phyloP scores from a whole-genome alignment of 2,329 filamentous ascomycete species.

The Chaetomiaceae sp. region DNA sequence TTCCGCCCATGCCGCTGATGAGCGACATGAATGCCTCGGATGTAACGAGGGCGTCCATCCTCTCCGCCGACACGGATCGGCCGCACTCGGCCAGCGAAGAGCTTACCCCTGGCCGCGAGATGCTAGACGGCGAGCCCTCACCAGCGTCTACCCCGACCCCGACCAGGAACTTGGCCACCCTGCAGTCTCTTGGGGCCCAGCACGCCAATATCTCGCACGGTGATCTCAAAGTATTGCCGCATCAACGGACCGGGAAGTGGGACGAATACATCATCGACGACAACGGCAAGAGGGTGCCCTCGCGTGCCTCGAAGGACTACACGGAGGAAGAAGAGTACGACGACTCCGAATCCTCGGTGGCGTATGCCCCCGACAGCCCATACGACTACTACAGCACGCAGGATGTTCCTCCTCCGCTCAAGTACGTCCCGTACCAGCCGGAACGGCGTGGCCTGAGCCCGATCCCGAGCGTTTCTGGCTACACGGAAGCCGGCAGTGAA shows the following conservation, averaged over 20 bases:
- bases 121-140: conserved; percentile 57
- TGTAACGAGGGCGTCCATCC: conserved; percentile 78
- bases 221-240: conserved; percentile 51
- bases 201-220: conserved; percentile 61
- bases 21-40: conserved; percentile 85
- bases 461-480: conserved; percentile 88
- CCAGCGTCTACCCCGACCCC: conserved; percentile 59
- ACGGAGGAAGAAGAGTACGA: conserved; percentile 41
- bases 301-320: conserved; percentile 20
- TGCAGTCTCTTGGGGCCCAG: conserved; percentile 61
- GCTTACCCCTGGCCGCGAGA: conserved; percentile 56
- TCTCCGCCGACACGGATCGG: conserved; percentile 73
- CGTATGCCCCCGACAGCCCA: conserved; percentile 30
- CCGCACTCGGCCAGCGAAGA: conserved; percentile 64
- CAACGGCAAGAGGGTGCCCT: conserved; percentile 39
- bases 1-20: conserved; percentile 78
- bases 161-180: conserved; percentile 47
- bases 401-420: conserved; percentile 58
- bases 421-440: conserved; percentile 64
- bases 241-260: conserved; percentile 39
- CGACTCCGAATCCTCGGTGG: conserved; percentile 37
- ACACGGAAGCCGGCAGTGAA: conserved; percentile 64
- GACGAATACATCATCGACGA: conserved; percentile 45
- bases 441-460: conserved; percentile 74
- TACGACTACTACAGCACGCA: conserved; percentile 53